phyloP scores from a whole-genome alignment of 306 rosid species.

The Quercus cerris region DNA sequence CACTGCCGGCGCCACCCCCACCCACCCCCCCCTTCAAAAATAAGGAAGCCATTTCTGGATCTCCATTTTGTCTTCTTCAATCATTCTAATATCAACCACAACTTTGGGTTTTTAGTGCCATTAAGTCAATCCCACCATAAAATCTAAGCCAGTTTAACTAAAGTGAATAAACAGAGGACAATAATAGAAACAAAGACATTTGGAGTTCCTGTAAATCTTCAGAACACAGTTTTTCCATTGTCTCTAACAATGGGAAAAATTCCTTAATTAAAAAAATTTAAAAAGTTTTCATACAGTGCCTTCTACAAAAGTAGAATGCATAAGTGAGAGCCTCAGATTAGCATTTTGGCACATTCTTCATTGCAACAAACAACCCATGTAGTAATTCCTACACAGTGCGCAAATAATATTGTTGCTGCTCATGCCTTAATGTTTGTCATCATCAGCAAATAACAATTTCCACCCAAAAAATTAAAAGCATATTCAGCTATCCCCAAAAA shows the following conservation, averaged over 20 bases:
- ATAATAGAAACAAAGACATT: background rate
- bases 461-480: background rate
- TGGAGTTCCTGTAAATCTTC: background rate
- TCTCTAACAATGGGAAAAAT: too few species aligned
- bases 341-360: conserved; percentile 81
- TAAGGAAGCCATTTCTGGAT: background rate
- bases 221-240: too few species aligned
- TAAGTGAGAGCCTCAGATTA: conserved; percentile 56
- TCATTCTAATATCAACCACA: background rate
- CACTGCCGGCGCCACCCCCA: too few species aligned
- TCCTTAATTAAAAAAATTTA: too few species aligned
- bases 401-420: conserved; percentile 32
- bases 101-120: background rate
- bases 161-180: background rate
- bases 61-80: background rate
- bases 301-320: background rate
- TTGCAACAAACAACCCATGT: conserved; percentile 56
- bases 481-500: background rate
- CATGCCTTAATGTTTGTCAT: conserved; percentile 4
- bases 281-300: background rate
- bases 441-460: background rate
- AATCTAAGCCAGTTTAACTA: background rate
- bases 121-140: background rate
- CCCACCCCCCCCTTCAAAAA: background rate
- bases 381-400: conserved; percentile 41